Conservation (phyloP, 192 early-diverging fungal species). For the Pilaira anomala region DNA sequence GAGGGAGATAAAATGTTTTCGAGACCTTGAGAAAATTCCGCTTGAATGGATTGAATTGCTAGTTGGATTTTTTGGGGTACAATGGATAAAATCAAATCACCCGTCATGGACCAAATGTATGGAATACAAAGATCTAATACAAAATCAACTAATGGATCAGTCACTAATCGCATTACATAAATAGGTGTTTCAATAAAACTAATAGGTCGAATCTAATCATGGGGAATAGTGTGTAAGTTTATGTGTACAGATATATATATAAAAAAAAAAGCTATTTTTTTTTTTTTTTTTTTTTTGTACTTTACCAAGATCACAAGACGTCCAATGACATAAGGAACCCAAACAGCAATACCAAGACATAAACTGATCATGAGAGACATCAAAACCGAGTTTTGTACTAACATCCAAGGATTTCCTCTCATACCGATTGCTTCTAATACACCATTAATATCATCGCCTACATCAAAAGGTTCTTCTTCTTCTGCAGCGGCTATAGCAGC, state of each 20-base stretch:
- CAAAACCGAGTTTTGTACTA: slow-evolving; percentile 79
- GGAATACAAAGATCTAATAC: slow-evolving; percentile 54
- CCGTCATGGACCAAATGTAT: slow-evolving; percentile 24
- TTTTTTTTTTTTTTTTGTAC: too few species aligned
- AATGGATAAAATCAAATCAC: slow-evolving; percentile 3
- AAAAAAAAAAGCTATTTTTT: too few species aligned
- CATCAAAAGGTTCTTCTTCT: slow-evolving; percentile 46
- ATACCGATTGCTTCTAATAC: slow-evolving; percentile 91
- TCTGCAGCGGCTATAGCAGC: slow-evolving; percentile 13
- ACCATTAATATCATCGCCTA: slow-evolving; percentile 69
- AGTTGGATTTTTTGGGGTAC: slow-evolving; percentile 19
- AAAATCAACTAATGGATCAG: slow-evolving; percentile 74
- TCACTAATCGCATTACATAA: slow-evolving; percentile 54
- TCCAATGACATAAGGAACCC: slow-evolving; percentile 74
- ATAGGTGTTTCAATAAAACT: slow-evolving; percentile 51
- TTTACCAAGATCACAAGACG: slow-evolving; percentile 45
- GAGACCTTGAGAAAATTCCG: slow-evolving; percentile 1
- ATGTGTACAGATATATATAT: not conserved
- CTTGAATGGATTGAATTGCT: not conserved
- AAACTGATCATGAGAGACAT: slow-evolving; percentile 71
- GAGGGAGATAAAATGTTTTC: not conserved
- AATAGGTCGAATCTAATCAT: slow-evolving; percentile 46
- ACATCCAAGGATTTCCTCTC: slow-evolving; percentile 74
- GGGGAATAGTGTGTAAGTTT: not conserved
- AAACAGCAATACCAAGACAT: slow-evolving; percentile 66